These are phyloP conservation scores for Aspergillus sojae DNA, from an alignment of 2,329 filamentous ascomycete species.

Conservation along the genomic window DNA sequence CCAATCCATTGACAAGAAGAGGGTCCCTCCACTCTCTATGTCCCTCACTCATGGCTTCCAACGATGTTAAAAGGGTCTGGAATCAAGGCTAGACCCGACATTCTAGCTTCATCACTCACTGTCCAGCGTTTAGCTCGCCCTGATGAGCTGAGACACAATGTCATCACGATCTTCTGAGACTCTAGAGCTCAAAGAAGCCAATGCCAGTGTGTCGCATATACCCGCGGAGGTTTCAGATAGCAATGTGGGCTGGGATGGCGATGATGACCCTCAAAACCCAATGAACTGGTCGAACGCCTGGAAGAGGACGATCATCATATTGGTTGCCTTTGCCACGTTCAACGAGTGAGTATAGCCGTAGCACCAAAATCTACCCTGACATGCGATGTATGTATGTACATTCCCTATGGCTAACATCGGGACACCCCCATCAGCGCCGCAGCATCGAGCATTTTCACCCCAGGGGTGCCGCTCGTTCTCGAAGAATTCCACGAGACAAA, in stretches of 20 bases:
- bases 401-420: background rate
- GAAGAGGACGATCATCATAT: conserved; percentile 1
- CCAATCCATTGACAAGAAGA: background rate
- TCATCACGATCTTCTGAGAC: background rate
- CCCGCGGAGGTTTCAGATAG: background rate
- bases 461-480: conserved; percentile 2
- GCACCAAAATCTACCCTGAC: background rate
- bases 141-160: background rate
- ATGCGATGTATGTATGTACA: background rate
- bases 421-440: background rate
- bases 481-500: conserved; percentile 1
- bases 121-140: background rate
- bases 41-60: background rate
- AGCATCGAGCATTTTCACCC: conserved; percentile 6
- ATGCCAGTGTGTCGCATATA: background rate
- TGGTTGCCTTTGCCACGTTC: conserved; percentile 1
- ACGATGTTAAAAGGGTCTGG: background rate
- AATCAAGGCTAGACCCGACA: background rate
- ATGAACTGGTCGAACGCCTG: conserved; percentile 7
- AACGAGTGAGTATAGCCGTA: background rate
- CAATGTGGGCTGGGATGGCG: conserved; percentile 2
- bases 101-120: background rate
- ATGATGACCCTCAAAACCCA: conserved; percentile 6
- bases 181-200: background rate
- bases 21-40: background rate